Evolutionary conservation across 805 yeast genomes (phyloP).

Genomic region (Hanseniaspora meyeri): DNA sequence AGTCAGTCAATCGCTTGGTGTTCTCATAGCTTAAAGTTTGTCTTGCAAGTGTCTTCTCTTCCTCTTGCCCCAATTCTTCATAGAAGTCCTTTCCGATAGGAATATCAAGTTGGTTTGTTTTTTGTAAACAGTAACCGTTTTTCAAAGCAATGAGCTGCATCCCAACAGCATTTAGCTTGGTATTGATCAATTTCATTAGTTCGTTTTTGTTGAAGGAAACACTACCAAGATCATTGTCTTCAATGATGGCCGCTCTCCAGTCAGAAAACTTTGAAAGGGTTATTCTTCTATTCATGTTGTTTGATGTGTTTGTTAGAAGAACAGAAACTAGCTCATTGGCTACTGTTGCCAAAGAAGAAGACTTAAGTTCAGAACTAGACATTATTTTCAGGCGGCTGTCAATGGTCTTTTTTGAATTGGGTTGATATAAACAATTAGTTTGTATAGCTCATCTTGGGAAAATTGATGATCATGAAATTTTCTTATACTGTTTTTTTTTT

Average conservation of each 20-base stretch:
- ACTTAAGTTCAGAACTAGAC: not conserved
- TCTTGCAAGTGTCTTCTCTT: not conserved
- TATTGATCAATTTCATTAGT: not conserved
- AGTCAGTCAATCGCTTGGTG: not conserved
- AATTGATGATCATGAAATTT: not conserved
- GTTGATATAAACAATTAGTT: not conserved
- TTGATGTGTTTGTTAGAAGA: not conserved
- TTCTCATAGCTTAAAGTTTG: not conserved
- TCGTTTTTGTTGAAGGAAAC: not conserved
- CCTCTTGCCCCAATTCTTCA: not conserved
- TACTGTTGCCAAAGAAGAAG: not conserved
- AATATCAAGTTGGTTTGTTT: not conserved
- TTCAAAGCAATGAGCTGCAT: not conserved
- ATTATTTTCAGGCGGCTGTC: not conserved
- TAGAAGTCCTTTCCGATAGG: not conserved
- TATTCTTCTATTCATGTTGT: not conserved
- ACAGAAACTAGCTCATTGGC: not conserved
- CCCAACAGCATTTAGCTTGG: not conserved
- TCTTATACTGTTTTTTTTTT: too few species aligned
- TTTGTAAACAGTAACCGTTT: not conserved
- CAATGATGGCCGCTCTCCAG: constrained; percentile 1
- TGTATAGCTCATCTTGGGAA: not conserved
- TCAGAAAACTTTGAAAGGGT: not conserved
- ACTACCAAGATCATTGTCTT: not conserved
- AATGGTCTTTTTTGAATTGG: not conserved